Percentiles rank a stretch among this genome's conserved stretches.
These are phyloP conservation scores for Aspergillus japonicus DNA, from an alignment of 2,329 filamentous ascomycete genomes.

Conservation along the genomic window DNA sequence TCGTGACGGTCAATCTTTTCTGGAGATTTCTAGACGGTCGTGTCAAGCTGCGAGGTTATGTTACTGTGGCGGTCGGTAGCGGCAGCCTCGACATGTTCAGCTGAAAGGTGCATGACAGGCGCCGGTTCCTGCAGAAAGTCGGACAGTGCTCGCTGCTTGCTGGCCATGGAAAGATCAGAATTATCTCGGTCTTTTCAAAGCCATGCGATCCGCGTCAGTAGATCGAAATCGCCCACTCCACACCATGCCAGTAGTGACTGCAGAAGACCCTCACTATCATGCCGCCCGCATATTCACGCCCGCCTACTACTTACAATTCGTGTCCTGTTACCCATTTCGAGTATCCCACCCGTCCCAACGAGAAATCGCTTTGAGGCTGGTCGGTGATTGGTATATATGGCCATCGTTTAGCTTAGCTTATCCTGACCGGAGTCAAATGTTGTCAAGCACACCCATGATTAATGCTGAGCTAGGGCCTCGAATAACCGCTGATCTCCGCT, in stretches of 20 bases:
- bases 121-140: slow-evolving; percentile 32
- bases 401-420: neutral
- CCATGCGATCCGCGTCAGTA: neutral
- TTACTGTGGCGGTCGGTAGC: neutral
- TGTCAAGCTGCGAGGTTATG: slow-evolving; percentile 1
- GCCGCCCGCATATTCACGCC: neutral
- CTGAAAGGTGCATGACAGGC: slow-evolving; percentile 31
- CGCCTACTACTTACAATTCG: neutral
- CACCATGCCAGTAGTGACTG: neutral
- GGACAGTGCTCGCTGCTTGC: neutral
- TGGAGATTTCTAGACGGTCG: neutral
- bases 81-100: slow-evolving; percentile 9
- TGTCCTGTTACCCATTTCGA: neutral
- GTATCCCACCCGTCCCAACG: neutral
- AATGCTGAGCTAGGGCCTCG: neutral
- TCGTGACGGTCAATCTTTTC: neutral
- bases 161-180: slow-evolving; percentile 17
- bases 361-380: neutral
- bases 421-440: neutral
- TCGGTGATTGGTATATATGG: slow-evolving; percentile 11
- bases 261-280: slow-evolving; percentile 1
- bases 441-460: neutral
- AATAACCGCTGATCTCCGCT: slow-evolving; percentile 21
- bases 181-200: slow-evolving; percentile 1
- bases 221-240: neutral